Conservation (phyloP, 106 monocot species). For the Acanthochlamys bracteata region DNA sequence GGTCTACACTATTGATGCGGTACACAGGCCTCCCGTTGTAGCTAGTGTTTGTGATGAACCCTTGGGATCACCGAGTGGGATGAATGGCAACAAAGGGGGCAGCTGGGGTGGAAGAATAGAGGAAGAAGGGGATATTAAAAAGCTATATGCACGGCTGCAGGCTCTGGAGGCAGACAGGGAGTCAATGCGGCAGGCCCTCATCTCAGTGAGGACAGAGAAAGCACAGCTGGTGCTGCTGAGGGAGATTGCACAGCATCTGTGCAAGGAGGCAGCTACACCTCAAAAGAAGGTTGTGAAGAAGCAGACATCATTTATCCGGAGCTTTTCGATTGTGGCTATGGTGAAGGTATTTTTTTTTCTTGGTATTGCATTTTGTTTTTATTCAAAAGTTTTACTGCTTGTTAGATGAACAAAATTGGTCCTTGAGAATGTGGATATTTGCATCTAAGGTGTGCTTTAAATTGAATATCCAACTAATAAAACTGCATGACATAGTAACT, state of each 20-base stretch:
- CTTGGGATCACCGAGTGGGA: background rate
- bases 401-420: no score
- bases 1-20: constrained; percentile 41
- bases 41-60: constrained; percentile 5
- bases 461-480: no score
- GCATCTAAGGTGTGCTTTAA: no score
- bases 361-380: background rate
- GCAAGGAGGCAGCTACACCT: constrained; percentile 32
- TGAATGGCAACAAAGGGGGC: background rate
- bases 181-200: constrained; percentile 49
- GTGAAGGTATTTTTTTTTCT: constrained; percentile 34
- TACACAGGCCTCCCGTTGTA: constrained; percentile 16
- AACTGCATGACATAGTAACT: no score
- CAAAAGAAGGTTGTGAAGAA: constrained; percentile 35
- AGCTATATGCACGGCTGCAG: constrained; percentile 52
- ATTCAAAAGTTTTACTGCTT: background rate
- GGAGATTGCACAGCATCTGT: constrained; percentile 72
- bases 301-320: constrained; percentile 10
- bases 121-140: constrained; percentile 31
- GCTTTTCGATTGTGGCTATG: constrained; percentile 27
- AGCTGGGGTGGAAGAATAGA: background rate
- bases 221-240: constrained; percentile 53
- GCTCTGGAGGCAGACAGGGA: constrained; percentile 70
- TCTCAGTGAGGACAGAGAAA: constrained; percentile 52
- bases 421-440: no score